Evolutionary conservation across 192 early-diverging fungal genomes (phyloP).

Genomic region (Gaertneriomyces sp.): DNA sequence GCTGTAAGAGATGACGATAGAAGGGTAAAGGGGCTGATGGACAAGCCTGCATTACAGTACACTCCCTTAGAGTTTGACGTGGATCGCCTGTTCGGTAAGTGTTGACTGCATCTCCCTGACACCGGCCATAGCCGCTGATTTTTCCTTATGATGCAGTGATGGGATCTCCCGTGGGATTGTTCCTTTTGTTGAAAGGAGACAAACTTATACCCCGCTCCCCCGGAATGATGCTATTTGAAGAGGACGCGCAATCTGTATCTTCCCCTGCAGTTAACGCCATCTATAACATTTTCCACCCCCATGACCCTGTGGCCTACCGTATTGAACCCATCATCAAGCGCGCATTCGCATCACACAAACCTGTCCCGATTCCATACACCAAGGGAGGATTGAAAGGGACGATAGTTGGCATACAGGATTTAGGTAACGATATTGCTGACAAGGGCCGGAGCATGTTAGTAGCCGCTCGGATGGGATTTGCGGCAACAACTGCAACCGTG

Average conservation of each 20-base stretch:
- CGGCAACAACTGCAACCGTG: conserved; percentile 52
- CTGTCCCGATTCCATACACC: conserved; percentile 70
- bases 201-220: conserved; percentile 43
- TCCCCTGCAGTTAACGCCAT: conserved; percentile 64
- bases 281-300: conserved; percentile 78
- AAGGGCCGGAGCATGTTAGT: conserved; percentile 65
- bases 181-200: conserved; percentile 71
- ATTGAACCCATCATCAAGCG: conserved; percentile 67
- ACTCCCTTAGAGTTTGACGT: conserved; percentile 63
- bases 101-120: background rate
- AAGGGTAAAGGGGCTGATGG: conserved; percentile 38
- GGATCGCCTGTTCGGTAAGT: conserved; percentile 67
- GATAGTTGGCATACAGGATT: conserved; percentile 64
- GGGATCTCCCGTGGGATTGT: conserved; percentile 80
- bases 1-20: conserved; percentile 15
- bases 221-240: conserved; percentile 14
- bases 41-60: conserved; percentile 31
- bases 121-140: background rate
- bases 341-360: conserved; percentile 59
- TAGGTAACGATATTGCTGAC: conserved; percentile 65
- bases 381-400: conserved; percentile 71
- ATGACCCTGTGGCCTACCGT: conserved; percentile 72
- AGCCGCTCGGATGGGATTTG: conserved; percentile 49
- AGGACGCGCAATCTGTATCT: conserved; percentile 29
- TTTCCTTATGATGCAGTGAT: conserved; percentile 39